Percentiles rank a stretch among this genome's conserved stretches.
Conservation (phyloP, 176 grass and related monocot species). For the Melocanna baccifera region DNA sequence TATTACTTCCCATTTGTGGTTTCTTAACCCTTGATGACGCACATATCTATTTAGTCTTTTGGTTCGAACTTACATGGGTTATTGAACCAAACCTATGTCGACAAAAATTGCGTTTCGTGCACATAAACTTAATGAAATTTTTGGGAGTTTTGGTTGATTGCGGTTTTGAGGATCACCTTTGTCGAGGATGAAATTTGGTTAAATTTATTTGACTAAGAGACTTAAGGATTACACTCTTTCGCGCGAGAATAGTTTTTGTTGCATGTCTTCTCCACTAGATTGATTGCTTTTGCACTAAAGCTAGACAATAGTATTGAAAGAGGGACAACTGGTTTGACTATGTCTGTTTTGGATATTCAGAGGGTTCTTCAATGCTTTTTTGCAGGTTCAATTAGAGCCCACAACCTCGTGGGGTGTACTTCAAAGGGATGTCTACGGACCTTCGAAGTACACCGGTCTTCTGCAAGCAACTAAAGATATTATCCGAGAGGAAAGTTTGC, state of each 20-base stretch:
- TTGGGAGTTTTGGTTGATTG: not conserved
- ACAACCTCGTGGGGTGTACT: constrained; percentile 67
- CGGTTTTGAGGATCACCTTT: not conserved
- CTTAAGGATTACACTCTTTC: not conserved
- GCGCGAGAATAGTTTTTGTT: not conserved
- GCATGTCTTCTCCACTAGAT: not conserved
- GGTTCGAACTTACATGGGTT: not conserved
- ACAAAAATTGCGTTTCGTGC: too few relatives aligned
- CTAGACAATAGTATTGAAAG: not conserved
- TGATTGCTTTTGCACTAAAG: not conserved
- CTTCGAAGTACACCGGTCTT: constrained; percentile 90
- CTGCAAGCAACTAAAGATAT: constrained; percentile 85
- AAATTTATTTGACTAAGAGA: not conserved
- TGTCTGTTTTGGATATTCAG: constrained; percentile 9
- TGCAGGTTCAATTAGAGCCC: constrained; percentile 93
- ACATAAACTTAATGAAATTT: not conserved
- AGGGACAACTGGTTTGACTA: not conserved
- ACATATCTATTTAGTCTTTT: not conserved
- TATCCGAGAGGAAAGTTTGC: constrained; percentile 97
- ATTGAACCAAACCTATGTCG: too few relatives aligned
- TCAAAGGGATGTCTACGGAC: constrained; percentile 50
- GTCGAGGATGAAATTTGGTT: not conserved
- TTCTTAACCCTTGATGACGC: not conserved
- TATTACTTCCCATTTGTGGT: not conserved
- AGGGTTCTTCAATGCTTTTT: constrained; percentile 8